A percentile compares a stretch with the other conserved stretches of the same genome.
Conservation (phyloP, 345 rosid genomes). For the Arabidopsis suecica region DNA sequence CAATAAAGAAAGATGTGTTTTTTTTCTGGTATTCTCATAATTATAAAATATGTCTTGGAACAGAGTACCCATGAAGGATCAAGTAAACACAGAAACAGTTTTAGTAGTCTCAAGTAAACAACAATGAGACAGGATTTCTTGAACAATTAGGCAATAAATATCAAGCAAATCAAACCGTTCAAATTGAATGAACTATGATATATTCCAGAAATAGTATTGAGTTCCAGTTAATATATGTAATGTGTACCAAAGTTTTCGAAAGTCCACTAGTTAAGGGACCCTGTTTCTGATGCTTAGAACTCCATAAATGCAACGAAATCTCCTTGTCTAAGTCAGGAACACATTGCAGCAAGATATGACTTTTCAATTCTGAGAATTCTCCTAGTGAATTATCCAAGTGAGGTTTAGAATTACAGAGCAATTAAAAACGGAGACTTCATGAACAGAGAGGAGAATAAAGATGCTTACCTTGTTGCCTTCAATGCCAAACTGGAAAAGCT, state of each 20-base stretch:
- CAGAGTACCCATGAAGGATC: slow-evolving; percentile 22
- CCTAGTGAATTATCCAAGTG: background rate
- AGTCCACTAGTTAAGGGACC: slow-evolving; percentile 30
- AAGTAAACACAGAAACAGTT: slow-evolving; percentile 6
- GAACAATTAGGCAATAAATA: slow-evolving; percentile 13
- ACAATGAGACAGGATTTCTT: slow-evolving; percentile 14
- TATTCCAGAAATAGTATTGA: background rate
- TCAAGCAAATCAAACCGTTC: background rate
- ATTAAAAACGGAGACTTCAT: background rate
- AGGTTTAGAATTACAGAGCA: background rate
- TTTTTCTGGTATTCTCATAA: slow-evolving; percentile 35
- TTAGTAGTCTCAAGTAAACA: slow-evolving; percentile 22
- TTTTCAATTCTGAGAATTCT: background rate
- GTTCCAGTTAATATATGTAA: background rate
- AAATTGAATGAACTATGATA: slow-evolving; percentile 1
- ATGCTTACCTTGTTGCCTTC: slow-evolving; percentile 79
- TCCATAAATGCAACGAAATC: slow-evolving; percentile 39
- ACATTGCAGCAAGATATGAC: slow-evolving; percentile 36
- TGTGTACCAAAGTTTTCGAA: slow-evolving; percentile 29
- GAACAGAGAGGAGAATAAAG: background rate
- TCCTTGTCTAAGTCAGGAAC: slow-evolving; percentile 36
- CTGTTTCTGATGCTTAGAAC: slow-evolving; percentile 38
- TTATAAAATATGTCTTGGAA: slow-evolving; percentile 32
- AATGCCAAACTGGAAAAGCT: slow-evolving; percentile 85
- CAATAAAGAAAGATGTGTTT: slow-evolving; percentile 31